Evolutionary conservation across 163 green algal species (phyloP).

Genomic region (Scenedesmus sp.): DNA sequence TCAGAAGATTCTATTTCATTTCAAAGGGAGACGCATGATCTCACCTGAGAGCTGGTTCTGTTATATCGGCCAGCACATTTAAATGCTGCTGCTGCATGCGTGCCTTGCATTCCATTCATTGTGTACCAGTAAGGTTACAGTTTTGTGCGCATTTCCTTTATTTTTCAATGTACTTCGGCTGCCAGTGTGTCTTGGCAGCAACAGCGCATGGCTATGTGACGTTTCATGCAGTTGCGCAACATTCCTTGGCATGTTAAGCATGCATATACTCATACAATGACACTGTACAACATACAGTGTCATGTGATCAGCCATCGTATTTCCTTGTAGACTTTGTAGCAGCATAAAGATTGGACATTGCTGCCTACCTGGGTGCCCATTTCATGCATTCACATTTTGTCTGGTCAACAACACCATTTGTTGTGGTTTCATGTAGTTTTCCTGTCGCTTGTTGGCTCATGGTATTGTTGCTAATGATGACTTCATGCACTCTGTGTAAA

Average conservation of each 20-base stretch:
- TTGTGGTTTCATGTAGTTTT: too few species aligned
- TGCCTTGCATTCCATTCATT: not conserved
- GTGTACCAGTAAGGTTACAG: not conserved
- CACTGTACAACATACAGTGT: not conserved
- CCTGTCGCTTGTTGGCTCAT: too few species aligned
- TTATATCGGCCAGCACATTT: not conserved
- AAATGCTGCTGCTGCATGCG: not conserved
- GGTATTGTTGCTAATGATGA: too few species aligned
- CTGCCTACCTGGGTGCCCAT: not conserved
- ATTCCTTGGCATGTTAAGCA: conserved; percentile 7
- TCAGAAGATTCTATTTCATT: conserved; percentile 1
- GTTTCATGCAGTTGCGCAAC: not conserved
- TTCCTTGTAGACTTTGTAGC: not conserved
- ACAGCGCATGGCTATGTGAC: not conserved
- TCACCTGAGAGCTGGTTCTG: not conserved
- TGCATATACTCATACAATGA: not conserved
- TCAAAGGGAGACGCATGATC: not conserved
- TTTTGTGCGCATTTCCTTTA: not conserved
- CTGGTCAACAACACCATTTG: not conserved
- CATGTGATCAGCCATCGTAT: not conserved
- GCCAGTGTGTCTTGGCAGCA: not conserved
- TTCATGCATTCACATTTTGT: not conserved
- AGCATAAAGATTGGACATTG: not conserved
- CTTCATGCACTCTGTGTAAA: too few species aligned
- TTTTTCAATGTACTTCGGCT: not conserved